phyloP scores from a whole-genome alignment of 768 basidiomycete genomes.

The Dictyophora rubrovolvata region DNA sequence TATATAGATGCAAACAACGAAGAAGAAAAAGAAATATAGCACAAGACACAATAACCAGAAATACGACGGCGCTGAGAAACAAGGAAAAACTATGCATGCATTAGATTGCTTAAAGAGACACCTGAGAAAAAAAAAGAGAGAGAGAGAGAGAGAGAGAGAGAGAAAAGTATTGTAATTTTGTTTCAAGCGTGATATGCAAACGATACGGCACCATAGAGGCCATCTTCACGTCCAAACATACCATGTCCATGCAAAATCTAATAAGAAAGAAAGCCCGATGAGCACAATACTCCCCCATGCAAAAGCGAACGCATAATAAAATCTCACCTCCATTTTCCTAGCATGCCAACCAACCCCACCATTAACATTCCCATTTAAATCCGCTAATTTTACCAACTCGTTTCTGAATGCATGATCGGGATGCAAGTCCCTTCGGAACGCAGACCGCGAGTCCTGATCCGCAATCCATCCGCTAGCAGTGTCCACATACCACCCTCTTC shows the following conservation, averaged over 20 bases:
- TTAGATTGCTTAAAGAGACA: background rate
- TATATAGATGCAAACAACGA: no score
- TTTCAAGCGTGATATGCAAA: conserved; percentile 85
- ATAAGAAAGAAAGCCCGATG: background rate
- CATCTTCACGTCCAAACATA: conserved; percentile 86
- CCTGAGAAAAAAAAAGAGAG: background rate
- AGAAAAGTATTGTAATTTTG: background rate
- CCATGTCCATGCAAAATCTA: conserved; percentile 83
- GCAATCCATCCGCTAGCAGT: conserved; percentile 75
- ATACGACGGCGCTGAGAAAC: no score
- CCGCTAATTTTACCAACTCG: conserved; percentile 63
- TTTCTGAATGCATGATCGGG: conserved; percentile 54
- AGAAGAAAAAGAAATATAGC: no score
- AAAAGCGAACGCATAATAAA: background rate
- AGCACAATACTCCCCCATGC: background rate
- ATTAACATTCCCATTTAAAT: conserved; percentile 81
- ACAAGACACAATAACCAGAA: no score
- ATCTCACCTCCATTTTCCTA: conserved; percentile 90
- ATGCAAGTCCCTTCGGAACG: conserved; percentile 48
- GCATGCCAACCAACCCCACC: conserved; percentile 93
- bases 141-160: background rate
- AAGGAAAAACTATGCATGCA: no score
- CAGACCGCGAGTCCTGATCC: conserved; percentile 29
- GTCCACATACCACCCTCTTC: conserved; percentile 92
- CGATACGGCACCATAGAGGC: conserved; percentile 86